These are phyloP conservation scores for Rhodomyrtus psidioides DNA, from an alignment of 441 rosid genomes.

Conservation along the genomic window DNA sequence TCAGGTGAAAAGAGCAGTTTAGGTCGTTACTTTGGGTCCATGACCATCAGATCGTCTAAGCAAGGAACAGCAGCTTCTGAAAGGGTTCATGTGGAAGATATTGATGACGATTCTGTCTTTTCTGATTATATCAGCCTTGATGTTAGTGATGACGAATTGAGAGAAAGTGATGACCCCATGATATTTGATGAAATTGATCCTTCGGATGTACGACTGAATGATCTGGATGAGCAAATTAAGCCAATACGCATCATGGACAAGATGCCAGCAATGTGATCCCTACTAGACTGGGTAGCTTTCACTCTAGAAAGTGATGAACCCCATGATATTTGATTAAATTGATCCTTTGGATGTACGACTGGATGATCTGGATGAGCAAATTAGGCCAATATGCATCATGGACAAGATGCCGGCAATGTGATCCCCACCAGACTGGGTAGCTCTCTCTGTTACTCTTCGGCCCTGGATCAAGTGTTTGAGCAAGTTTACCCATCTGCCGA, in stretches of 20 bases:
- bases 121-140: constrained; percentile 51
- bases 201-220: constrained; percentile 21
- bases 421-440: no score
- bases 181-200: constrained; percentile 22
- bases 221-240: constrained; percentile 42
- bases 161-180: constrained; percentile 22
- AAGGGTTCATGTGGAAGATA: constrained; percentile 12
- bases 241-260: constrained; percentile 60
- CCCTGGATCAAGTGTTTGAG: not conserved
- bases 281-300: constrained; percentile 5
- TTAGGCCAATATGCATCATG: no score
- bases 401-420: no score
- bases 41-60: constrained; percentile 5
- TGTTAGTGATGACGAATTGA: constrained; percentile 34
- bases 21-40: constrained; percentile 66
- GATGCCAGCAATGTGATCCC: not conserved
- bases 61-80: constrained; percentile 21
- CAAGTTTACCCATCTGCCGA: not conserved
- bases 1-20: constrained; percentile 33
- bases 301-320: not conserved
- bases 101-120: constrained; percentile 6
- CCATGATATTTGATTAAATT: no score
- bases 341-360: no score
- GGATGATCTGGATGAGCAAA: no score
- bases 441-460: not conserved